Percentiles rank a stretch among this genome's conserved stretches.
These are phyloP conservation scores for Kregervanrija fluxuum DNA, from an alignment of 805 yeast genomes.

Conservation along the genomic window DNA sequence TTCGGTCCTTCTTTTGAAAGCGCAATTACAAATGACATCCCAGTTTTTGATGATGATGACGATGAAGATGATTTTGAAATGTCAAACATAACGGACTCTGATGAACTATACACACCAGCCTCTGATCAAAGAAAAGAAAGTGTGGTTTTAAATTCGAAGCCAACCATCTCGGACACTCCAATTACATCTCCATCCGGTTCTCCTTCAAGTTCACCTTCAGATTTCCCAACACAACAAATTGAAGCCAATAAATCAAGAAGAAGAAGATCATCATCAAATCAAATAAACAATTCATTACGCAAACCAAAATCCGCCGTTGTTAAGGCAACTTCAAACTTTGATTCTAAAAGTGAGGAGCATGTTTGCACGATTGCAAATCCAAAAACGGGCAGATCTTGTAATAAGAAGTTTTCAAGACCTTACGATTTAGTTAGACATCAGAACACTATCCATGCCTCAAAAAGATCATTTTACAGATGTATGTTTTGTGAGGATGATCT, in stretches of 20 bases:
- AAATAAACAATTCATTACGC: conserved; percentile 1
- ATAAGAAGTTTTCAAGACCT: conserved; percentile 83
- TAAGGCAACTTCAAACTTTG: neutral
- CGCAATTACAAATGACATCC: neutral
- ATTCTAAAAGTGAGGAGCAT: conserved; percentile 30
- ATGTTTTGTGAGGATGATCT: conserved; percentile 73
- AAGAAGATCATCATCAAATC: neutral
- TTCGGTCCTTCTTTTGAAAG: too few relatives aligned
- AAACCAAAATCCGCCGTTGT: conserved; percentile 2
- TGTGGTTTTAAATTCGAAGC: conserved; percentile 14
- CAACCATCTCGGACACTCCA: conserved; percentile 11
- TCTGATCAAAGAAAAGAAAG: conserved; percentile 23
- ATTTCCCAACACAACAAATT: neutral
- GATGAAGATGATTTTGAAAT: conserved; percentile 12
- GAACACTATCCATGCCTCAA: conserved; percentile 89
- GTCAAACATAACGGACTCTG: conserved; percentile 9
- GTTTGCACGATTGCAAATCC: conserved; percentile 57
- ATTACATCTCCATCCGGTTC: conserved; percentile 16
- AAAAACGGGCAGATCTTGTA: conserved; percentile 55
- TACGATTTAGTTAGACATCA: conserved; percentile 93
- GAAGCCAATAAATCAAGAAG: conserved; percentile 5
- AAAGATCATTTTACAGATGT: conserved; percentile 80
- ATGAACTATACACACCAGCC: conserved; percentile 25
- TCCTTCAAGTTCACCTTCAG: conserved; percentile 4
- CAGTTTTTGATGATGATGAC: conserved; percentile 7